Evolutionary conservation across 2,329 filamentous ascomycete species (phyloP).

Genomic region (Fusarium newnesense): DNA sequence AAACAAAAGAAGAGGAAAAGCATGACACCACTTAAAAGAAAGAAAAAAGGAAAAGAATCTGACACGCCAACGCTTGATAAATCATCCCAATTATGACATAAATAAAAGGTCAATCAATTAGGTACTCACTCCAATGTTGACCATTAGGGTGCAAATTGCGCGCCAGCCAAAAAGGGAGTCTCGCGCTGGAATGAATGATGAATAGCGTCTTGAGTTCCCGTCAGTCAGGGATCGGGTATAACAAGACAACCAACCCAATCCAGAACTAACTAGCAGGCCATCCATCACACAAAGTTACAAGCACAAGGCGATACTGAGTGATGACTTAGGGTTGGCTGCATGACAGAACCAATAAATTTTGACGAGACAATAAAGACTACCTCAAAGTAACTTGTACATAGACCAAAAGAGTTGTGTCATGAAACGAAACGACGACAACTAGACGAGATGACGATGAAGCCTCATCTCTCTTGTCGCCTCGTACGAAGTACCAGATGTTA

Average conservation of each 20-base stretch:
- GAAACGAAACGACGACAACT: constrained; percentile 23
- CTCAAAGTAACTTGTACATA: not conserved
- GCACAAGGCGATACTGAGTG: not conserved
- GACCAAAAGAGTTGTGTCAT: constrained; percentile 3
- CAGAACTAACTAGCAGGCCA: not conserved
- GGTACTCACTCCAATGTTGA: constrained; percentile 1
- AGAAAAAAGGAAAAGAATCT: not conserved
- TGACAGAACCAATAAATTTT: not conserved
- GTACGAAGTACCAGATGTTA: not conserved
- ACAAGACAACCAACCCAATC: constrained; percentile 3
- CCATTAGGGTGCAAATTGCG: constrained; percentile 21
- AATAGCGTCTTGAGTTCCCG: constrained; percentile 8
- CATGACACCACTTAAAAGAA: not conserved
- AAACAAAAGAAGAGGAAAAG: constrained; percentile 7
- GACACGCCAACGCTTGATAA: not conserved
- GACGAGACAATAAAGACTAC: not conserved
- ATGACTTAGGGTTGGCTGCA: not conserved
- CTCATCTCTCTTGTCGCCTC: not conserved
- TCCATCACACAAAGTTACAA: constrained; percentile 2
- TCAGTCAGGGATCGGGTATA: constrained; percentile 12
- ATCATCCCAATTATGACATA: not conserved
- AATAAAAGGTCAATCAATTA: constrained; percentile 16
- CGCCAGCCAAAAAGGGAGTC: constrained; percentile 21
- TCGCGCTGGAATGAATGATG: constrained; percentile 27
- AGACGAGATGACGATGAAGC: constrained; percentile 14